These are phyloP conservation scores for Lantana camara DNA, from an alignment of 257 asterid species.

Conservation along the genomic window DNA sequence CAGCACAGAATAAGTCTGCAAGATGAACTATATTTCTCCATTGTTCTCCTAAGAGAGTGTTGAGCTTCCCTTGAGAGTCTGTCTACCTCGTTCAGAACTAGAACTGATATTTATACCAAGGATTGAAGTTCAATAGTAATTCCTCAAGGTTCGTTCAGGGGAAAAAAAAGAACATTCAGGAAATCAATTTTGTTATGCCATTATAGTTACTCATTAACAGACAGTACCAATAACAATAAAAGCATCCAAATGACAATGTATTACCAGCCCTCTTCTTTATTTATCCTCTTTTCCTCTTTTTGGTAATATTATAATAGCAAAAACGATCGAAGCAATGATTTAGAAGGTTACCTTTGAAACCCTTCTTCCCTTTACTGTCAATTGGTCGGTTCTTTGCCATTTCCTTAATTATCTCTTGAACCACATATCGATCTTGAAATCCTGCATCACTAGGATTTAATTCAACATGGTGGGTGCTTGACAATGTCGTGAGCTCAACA, in stretches of 20 bases:
- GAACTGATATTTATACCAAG: constrained; percentile 48
- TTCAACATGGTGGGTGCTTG: constrained; percentile 89
- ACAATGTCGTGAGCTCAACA: constrained; percentile 85
- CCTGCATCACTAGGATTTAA: constrained; percentile 96
- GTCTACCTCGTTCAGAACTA: constrained; percentile 95
- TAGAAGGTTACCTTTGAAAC: constrained; percentile 74
- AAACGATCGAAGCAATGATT: constrained; percentile 8
- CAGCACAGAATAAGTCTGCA: constrained; percentile 94
- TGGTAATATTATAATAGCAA: neutral
- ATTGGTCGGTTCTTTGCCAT: constrained; percentile 97
- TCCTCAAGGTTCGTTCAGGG: constrained; percentile 8
- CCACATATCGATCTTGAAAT: constrained; percentile 92
- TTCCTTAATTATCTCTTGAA: constrained; percentile 95
- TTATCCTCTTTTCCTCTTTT: too few relatives aligned
- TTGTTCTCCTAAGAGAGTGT: constrained; percentile 95
- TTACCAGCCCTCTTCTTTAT: too few relatives aligned
- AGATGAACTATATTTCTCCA: constrained; percentile 96
- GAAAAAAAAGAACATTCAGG: too few relatives aligned
- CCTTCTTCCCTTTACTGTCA: constrained; percentile 88
- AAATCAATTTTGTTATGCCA: neutral
- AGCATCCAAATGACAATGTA: too few relatives aligned
- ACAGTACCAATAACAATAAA: constrained; percentile 10
- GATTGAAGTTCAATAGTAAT: constrained; percentile 20
- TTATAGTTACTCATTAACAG: neutral
- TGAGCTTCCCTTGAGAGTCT: constrained; percentile 99